Percentiles rank a stretch among this genome's conserved stretches.
Conservation (phyloP, 2,329 filamentous ascomycete genomes). For the Ciborinia camelliae region DNA sequence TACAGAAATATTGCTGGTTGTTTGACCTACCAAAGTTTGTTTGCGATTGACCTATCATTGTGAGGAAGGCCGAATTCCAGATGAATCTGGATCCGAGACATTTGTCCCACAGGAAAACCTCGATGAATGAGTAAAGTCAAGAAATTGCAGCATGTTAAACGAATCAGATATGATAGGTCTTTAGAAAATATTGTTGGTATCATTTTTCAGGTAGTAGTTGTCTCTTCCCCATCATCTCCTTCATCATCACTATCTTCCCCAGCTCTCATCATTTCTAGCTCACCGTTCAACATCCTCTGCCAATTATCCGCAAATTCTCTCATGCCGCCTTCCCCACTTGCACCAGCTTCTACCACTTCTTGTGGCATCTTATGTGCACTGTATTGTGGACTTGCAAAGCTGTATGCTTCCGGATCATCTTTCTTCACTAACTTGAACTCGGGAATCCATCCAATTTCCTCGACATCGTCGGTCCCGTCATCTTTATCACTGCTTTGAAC, state of each 20-base stretch:
- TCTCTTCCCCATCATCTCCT: slow-evolving; percentile 17
- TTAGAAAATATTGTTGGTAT: background rate
- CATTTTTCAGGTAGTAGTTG: background rate
- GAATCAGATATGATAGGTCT: background rate
- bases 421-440: slow-evolving; percentile 80
- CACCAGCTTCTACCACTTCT: slow-evolving; percentile 76
- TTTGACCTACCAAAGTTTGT: slow-evolving; percentile 5
- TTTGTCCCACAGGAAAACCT: slow-evolving; percentile 7
- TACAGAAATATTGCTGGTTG: slow-evolving; percentile 11
- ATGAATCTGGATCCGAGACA: slow-evolving; percentile 10
- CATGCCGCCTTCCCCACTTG: slow-evolving; percentile 69
- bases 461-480: slow-evolving; percentile 47
- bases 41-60: background rate
- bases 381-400: slow-evolving; percentile 81
- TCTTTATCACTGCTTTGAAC: slow-evolving; percentile 43
- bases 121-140: slow-evolving; percentile 5
- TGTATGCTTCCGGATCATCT: slow-evolving; percentile 85
- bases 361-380: slow-evolving; percentile 93
- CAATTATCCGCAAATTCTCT: slow-evolving; percentile 76
- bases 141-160: background rate
- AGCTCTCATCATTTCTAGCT: slow-evolving; percentile 39
- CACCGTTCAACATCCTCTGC: slow-evolving; percentile 55
- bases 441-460: slow-evolving; percentile 58
- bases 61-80: slow-evolving; percentile 7
- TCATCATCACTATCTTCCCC: slow-evolving; percentile 42